These are phyloP conservation scores for Medicago ruthenica DNA, from an alignment of 306 rosid species.

Conservation along the genomic window DNA sequence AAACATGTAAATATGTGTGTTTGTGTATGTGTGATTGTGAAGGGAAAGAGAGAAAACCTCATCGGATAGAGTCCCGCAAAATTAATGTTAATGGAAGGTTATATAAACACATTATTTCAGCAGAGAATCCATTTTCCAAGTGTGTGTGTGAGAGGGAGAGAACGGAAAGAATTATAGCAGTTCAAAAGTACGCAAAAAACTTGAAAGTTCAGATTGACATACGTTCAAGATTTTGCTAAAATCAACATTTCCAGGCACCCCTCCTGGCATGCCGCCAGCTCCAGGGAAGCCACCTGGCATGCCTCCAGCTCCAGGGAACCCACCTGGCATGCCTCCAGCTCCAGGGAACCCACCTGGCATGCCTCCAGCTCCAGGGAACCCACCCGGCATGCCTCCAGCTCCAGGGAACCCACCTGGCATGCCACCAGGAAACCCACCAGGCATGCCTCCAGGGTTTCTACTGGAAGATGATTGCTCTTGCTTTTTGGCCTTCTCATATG, in stretches of 20 bases:
- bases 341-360: slow-evolving; percentile 64
- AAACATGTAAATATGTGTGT: background rate
- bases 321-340: slow-evolving; percentile 54
- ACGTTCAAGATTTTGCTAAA: slow-evolving; percentile 89
- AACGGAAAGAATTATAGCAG: background rate
- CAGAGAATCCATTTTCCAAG: background rate
- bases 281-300: slow-evolving; percentile 61
- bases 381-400: slow-evolving; percentile 51
- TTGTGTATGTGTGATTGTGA: background rate
- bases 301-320: slow-evolving; percentile 54
- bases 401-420: slow-evolving; percentile 53
- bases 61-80: background rate
- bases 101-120: background rate
- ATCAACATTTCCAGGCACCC: slow-evolving; percentile 89
- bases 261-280: slow-evolving; percentile 63
- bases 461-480: slow-evolving; percentile 82
- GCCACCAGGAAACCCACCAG: slow-evolving; percentile 67
- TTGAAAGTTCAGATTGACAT: slow-evolving; percentile 41
- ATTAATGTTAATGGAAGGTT: background rate
- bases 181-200: background rate
- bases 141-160: background rate
- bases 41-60: too few species aligned
- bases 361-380: slow-evolving; percentile 3
- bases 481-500: slow-evolving; percentile 87
- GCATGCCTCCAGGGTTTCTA: slow-evolving; percentile 71